Evolutionary conservation across 257 asterid genomes (phyloP).

Genomic region (Solanum chmielewskii): DNA sequence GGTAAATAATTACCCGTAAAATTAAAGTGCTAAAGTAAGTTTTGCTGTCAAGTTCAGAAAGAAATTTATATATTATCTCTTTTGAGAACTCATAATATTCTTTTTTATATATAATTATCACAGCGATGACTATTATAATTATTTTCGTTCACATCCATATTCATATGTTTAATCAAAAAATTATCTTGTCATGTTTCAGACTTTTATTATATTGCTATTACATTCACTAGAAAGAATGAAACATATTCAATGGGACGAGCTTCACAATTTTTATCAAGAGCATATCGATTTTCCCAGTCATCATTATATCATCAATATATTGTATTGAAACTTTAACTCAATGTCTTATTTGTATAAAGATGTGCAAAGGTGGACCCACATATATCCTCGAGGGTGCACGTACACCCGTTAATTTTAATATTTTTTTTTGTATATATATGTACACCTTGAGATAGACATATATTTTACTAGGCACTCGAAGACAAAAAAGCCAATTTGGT

Average conservation of each 20-base stretch:
- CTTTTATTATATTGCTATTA: background rate
- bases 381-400: background rate
- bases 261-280: background rate
- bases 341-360: background rate
- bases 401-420: background rate
- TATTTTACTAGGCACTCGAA: background rate
- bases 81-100: background rate
- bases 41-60: too few relatives aligned
- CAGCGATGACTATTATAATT: background rate
- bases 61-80: too few relatives aligned
- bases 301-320: background rate
- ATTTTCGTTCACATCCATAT: background rate
- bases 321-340: background rate
- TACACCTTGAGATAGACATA: too few relatives aligned
- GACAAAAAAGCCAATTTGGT: background rate
- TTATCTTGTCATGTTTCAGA: background rate
- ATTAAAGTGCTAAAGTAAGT: too few relatives aligned
- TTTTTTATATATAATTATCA: background rate
- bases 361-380: background rate
- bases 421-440: too few relatives aligned
- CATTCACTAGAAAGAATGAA: background rate
- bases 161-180: background rate
- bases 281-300: background rate
- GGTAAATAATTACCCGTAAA: too few relatives aligned
- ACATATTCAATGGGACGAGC: background rate